Evolutionary conservation across 2,329 filamentous ascomycete species (phyloP).

Genomic region (Fusarium sulawesiense): DNA sequence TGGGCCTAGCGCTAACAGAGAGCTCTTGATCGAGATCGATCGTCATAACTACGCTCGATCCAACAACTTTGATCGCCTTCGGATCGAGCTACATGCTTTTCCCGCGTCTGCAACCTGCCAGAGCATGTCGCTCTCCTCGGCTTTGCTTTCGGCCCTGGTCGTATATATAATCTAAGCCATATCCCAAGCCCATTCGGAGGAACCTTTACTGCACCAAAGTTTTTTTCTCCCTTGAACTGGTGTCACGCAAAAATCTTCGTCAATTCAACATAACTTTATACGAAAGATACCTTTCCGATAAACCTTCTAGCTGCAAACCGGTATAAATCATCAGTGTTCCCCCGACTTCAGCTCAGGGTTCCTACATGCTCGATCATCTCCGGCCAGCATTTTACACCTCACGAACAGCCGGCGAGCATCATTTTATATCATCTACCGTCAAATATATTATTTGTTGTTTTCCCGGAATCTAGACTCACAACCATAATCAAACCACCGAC

Average conservation of each 20-base stretch:
- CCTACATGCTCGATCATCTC: not conserved
- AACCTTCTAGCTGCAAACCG: not conserved
- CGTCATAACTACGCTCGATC: constrained; percentile 46
- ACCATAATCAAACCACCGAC: not conserved
- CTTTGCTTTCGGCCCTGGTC: constrained; percentile 24
- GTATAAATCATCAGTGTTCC: not conserved
- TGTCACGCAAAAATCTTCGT: not conserved
- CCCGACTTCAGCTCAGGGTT: not conserved
- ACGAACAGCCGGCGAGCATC: not conserved
- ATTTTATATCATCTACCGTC: not conserved
- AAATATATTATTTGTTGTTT: not conserved
- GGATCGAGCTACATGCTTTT: constrained; percentile 39
- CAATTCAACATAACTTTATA: not conserved
- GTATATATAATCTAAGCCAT: constrained; percentile 37
- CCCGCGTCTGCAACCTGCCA: constrained; percentile 12
- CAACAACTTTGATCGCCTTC: constrained; percentile 38
- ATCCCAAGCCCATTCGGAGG: not conserved
- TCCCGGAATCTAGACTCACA: not conserved
- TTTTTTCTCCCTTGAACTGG: not conserved
- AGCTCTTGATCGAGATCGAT: constrained; percentile 48
- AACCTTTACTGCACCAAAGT: not conserved
- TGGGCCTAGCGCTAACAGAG: constrained; percentile 39
- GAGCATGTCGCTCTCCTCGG: constrained; percentile 23
- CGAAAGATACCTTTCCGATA: not conserved
- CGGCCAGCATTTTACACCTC: not conserved